Conservation (phyloP, 176 grass and related monocot species). For the Musa schizocarpa region DNA sequence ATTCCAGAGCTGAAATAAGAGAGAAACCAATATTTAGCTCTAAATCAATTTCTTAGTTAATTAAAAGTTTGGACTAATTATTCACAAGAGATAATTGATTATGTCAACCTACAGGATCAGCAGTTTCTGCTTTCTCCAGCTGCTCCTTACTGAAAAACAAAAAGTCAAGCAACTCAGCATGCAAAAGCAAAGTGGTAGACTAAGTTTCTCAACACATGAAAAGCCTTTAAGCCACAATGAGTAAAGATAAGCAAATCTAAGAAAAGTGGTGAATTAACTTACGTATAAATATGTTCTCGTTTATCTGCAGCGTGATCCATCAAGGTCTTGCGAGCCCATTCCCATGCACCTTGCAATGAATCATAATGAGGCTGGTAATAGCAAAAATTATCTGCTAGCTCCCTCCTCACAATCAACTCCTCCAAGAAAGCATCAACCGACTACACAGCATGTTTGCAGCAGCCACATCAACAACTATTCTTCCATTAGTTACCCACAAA, state of each 20-base stretch:
- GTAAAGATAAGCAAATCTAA: neutral
- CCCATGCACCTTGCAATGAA: constrained; percentile 71
- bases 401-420: constrained; percentile 87
- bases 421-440: constrained; percentile 86
- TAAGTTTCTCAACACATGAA: neutral
- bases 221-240: neutral
- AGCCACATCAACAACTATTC: constrained; percentile 16
- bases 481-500: constrained; percentile 18
- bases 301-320: constrained; percentile 63
- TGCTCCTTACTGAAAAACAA: constrained; percentile 58
- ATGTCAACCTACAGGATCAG: constrained; percentile 59
- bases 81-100: neutral
- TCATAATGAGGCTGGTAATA: constrained; percentile 89
- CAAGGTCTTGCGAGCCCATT: constrained; percentile 82
- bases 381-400: constrained; percentile 94
- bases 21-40: neutral
- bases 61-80: constrained; percentile 7
- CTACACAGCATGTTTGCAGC: constrained; percentile 27
- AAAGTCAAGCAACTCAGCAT: neutral
- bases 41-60: neutral
- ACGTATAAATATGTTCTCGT: constrained; percentile 83
- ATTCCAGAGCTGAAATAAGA: constrained; percentile 70
- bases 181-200: neutral
- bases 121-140: constrained; percentile 83
- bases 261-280: constrained; percentile 16